Base-by-base conservation (phyloP, 345 rosid species). In the Eucalyptus tenuipes region DNA sequence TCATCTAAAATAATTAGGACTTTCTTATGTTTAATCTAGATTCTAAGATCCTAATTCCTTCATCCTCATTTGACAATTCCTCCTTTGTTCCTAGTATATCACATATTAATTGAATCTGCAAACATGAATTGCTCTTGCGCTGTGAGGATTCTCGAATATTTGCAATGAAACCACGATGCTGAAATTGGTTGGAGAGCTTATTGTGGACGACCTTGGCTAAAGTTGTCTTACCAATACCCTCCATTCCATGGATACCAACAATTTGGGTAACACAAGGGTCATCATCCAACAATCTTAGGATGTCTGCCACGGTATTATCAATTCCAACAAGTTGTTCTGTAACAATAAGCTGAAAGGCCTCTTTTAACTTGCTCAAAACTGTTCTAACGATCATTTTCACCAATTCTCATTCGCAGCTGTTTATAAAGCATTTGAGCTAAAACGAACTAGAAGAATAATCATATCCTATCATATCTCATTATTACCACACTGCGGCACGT, bases 231-330 rank as follows among this genome's bases (percentile, higher is more conserved):
- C 24, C 24, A 16, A 68, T 33, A 16, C 24, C 42, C 4, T 42
- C 80, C 42, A 31, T 68, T 68, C 42, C 80, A 68, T 31, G 80
- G 22, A 66, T 31, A 66, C 42, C 22, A 0, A 66, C 42, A 16
- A 31, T 66, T 66, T 31, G 22, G 42, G 22, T 66, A 66, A 20
- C 42, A 66, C 10, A 8, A 10, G 42, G 79, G 16, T 66, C 8
- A 16, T 31, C 12, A 68, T 8, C 42, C 12, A 16, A 37, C 42
- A 68, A 68, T 31, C 24, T 66, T 37, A 68, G 37, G 18, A 68
- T 8, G 10, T 68, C 42, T 0, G 1, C 12, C 12, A 8, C 2
- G 2, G 24, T 5, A 31, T 31, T 68, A 31, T 68, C 12, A 4
- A 31, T 31, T 66, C 79, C 22, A 10, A 66, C 42, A 68, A 31